Base-by-base conservation (phyloP, 2,329 filamentous ascomycete species). In the Aspergillus luchuensis region DNA sequence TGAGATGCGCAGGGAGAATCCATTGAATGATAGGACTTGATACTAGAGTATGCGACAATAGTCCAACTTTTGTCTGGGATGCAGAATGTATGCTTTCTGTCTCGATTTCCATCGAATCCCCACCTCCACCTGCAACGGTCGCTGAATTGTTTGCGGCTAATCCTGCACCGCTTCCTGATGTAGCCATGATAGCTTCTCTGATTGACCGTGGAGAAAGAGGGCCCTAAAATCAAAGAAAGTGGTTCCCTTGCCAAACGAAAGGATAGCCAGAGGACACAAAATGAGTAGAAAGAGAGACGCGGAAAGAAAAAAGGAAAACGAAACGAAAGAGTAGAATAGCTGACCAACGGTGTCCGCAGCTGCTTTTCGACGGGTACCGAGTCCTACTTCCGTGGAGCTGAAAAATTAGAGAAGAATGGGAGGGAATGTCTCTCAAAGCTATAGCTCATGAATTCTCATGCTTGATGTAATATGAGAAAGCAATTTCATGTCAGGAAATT, bases 1-100 rank as follows among this genome's bases (percentile, higher is more conserved):
- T 85, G 61, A 98, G 81, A 61, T 89, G 86, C n/a, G 89, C 91
- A 11, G 92, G 91, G 13, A 97, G 79, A 47, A 97, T 89, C 80
- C 85, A 90, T 71, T 89, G 89, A 58, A 89, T 84, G 38, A 90
- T 80, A 1, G 93, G 90, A 64, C 91, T 96, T 56, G 88, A 85
- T 54, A 94, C 81, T 30, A 96, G 74, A 0, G 93, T 97, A 70
- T 85, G 88, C 0, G 91, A 91, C 49, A 98, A 81, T 33, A 98
- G 72, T 4, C 92, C 95, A 61, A 88, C 84, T 19, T 76, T 78
- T 5, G 89, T 86, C 58, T 69, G 75, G 30, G 49, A 33, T n/a
- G 55, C 41, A 25, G 58, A 52, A 33, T 53, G 38, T 5, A 49
- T 39, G 28, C n/a, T 39, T 30, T 58, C 54, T 36, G 45, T 54